A percentile compares a stretch with the other conserved stretches of the same genome.
phyloP scores from a whole-genome alignment of 768 basidiomycete species.

The Lactarius hengduanensis region DNA sequence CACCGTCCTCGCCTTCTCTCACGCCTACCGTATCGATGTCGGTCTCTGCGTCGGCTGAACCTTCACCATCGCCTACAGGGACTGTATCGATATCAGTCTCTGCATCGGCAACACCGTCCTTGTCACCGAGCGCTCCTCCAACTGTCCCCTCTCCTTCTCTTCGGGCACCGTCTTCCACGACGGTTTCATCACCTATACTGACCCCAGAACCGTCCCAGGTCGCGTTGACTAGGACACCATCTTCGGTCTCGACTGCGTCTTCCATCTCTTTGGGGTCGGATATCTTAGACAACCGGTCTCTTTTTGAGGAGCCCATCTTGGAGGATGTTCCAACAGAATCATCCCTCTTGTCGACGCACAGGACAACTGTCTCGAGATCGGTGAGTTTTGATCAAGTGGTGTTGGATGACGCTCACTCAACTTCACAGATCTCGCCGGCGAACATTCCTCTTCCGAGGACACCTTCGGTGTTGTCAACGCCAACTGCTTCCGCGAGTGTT shows the following conservation, averaged over 20 bases:
- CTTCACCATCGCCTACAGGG: constrained; percentile 35
- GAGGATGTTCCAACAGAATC: constrained; percentile 53
- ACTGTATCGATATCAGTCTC: constrained; percentile 45
- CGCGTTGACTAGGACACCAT: constrained; percentile 37
- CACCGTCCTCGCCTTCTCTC: constrained; percentile 42
- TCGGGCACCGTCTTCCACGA: constrained; percentile 31
- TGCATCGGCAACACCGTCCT: constrained; percentile 35
- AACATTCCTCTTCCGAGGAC: constrained; percentile 36
- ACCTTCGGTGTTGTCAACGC: constrained; percentile 38
- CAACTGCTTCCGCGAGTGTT: constrained; percentile 45
- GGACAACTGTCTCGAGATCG: constrained; percentile 31
- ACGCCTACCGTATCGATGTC: constrained; percentile 46
- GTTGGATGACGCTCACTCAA: constrained; percentile 20
- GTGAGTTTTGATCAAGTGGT: constrained; percentile 29
- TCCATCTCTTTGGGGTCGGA: constrained; percentile 35
- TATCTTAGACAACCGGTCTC: constrained; percentile 33
- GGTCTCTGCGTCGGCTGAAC: constrained; percentile 33
- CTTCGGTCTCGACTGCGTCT: constrained; percentile 35
- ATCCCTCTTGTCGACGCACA: constrained; percentile 50
- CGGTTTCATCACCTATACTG: constrained; percentile 17
- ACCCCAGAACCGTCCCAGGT: constrained; percentile 29
- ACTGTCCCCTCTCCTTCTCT: constrained; percentile 36
- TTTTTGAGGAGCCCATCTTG: constrained; percentile 30
- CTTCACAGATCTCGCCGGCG: constrained; percentile 34
- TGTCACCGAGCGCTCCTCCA: constrained; percentile 32